Evolutionary conservation across 192 early-diverging fungal genomes (phyloP).

Genomic region (Coemansia sp.): DNA sequence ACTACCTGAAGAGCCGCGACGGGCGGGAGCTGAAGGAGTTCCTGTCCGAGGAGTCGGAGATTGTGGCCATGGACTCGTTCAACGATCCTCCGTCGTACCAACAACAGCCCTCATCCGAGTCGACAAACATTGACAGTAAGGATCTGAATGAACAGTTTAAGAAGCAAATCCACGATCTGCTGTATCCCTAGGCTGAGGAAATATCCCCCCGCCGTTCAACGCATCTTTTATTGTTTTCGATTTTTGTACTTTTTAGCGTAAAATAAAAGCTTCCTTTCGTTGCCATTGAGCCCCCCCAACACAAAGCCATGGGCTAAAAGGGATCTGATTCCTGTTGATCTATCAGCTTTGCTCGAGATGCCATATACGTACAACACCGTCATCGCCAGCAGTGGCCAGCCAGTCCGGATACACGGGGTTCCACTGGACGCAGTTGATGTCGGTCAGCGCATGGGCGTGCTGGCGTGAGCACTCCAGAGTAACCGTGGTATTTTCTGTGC

Average conservation of each 20-base stretch:
- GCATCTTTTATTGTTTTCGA: too few species aligned
- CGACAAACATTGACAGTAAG: conserved; percentile 8
- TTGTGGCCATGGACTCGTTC: conserved; percentile 35
- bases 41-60: conserved; percentile 37
- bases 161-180: conserved; percentile 41
- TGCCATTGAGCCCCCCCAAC: too few species aligned
- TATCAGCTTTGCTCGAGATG: conserved; percentile 23
- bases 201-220: too few species aligned
- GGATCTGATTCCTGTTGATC: too few species aligned
- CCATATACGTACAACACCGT: conserved; percentile 87
- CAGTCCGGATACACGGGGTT: conserved; percentile 67
- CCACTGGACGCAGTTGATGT: conserved; percentile 92
- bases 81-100: conserved; percentile 9
- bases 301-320: too few species aligned
- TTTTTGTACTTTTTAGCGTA: too few species aligned
- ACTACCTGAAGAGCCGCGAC: conserved; percentile 32
- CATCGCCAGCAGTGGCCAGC: conserved; percentile 90
- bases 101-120: neutral
- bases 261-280: too few species aligned
- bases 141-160: conserved; percentile 45
- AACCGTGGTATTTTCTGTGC: conserved; percentile 16
- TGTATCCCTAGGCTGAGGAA: conserved; percentile 11
- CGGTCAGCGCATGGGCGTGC: conserved; percentile 79
- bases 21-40: conserved; percentile 30
- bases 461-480: conserved; percentile 45